phyloP scores from a whole-genome alignment of 1,139 yeast species.

The Yamadazyma blattariae region DNA sequence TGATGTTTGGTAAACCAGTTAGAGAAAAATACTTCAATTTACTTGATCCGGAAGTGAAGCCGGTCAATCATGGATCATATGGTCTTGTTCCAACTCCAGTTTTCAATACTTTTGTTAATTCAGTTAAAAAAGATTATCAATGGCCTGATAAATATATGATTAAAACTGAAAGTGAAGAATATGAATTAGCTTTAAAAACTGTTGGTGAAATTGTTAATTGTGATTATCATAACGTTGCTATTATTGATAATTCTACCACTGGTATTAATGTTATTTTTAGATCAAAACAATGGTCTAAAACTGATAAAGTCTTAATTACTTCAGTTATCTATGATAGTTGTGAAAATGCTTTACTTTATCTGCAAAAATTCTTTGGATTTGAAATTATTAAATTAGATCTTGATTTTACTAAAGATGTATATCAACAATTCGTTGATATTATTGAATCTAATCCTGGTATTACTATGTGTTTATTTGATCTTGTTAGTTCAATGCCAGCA shows the following conservation, averaged over 20 bases:
- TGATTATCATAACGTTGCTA: conserved; percentile 43
- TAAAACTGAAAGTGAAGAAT: conserved; percentile 19
- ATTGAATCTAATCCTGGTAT: conserved; percentile 14
- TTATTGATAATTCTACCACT: conserved; percentile 58
- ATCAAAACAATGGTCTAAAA: conserved; percentile 48
- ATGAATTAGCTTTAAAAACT: conserved; percentile 27
- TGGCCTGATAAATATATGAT: conserved; percentile 44
- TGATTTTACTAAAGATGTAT: conserved; percentile 46
- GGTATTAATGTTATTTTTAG: conserved; percentile 61
- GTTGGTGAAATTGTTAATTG: conserved; percentile 42
- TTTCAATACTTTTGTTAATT: conserved; percentile 22
- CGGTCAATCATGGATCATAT: conserved; percentile 56
- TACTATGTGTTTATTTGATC: conserved; percentile 55
- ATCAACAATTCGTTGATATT: conserved; percentile 24
- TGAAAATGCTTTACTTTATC: conserved; percentile 48
- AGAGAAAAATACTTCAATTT: conserved; percentile 43
- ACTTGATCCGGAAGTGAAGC: conserved; percentile 31
- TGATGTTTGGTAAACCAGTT: conserved; percentile 57
- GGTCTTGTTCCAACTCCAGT: conserved; percentile 48
- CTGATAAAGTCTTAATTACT: conserved; percentile 54
- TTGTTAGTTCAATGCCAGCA: conserved; percentile 65
- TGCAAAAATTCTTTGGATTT: conserved; percentile 41
- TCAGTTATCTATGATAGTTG: conserved; percentile 61
- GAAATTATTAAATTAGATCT: conserved; percentile 44
- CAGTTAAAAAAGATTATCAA: conserved; percentile 23